Conservation (phyloP, 2,329 filamentous ascomycete genomes). For the Ampelomyces quisqualis region DNA sequence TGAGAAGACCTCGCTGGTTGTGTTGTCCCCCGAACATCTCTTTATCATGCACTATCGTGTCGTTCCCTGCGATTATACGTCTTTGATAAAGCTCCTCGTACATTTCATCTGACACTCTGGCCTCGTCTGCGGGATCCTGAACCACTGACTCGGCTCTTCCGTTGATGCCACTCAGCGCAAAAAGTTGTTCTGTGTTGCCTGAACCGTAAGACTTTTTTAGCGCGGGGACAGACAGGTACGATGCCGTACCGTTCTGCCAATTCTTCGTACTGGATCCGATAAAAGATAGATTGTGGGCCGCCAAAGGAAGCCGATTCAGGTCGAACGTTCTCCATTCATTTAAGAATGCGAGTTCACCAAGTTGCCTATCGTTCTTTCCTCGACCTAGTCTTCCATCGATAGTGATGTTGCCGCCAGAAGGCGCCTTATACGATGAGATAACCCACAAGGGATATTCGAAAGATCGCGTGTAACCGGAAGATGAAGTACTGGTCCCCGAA, state of each 20-base stretch:
- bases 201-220: constrained; percentile 53
- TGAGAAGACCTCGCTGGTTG: constrained; percentile 11
- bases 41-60: constrained; percentile 53
- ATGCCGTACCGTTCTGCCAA: constrained; percentile 59
- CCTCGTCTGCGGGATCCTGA: constrained; percentile 5
- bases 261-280: constrained; percentile 51
- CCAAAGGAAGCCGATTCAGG: constrained; percentile 25
- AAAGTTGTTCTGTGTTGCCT: constrained; percentile 59
- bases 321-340: constrained; percentile 62
- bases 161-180: constrained; percentile 55
- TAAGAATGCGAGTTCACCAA: constrained; percentile 56
- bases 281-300: constrained; percentile 21
- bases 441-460: constrained; percentile 65
- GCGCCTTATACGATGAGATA: constrained; percentile 53
- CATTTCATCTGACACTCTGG: neutral
- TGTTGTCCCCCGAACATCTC: constrained; percentile 37
- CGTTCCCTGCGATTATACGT: constrained; percentile 58
- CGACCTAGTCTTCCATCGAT: constrained; percentile 53
- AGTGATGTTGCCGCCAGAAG: constrained; percentile 46
- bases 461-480: constrained; percentile 39
- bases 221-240: constrained; percentile 53
- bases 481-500: constrained; percentile 49
- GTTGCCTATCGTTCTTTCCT: constrained; percentile 51
- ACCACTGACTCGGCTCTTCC: constrained; percentile 12
- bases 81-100: constrained; percentile 57